phyloP scores from a whole-genome alignment of 2,329 filamentous ascomycete genomes.

The Pseudogymnoascus pannorum region DNA sequence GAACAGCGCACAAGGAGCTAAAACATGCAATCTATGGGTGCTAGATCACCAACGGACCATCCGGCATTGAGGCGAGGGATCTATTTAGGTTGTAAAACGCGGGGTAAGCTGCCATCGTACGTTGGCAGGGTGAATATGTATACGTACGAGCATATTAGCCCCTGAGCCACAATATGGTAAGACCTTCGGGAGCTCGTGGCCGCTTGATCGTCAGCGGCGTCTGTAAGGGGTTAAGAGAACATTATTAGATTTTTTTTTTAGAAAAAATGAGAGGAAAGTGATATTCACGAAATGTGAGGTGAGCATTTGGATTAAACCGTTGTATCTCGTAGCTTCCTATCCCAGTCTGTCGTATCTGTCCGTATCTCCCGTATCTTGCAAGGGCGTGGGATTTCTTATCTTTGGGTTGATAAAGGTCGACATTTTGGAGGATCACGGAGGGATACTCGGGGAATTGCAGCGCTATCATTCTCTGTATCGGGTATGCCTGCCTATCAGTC shows the following conservation, averaged over 20 bases:
- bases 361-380: constrained; percentile 3
- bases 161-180: not conserved
- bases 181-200: not conserved
- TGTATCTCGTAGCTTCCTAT: not conserved
- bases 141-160: not conserved
- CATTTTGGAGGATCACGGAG: not conserved
- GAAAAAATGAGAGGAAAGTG: not conserved
- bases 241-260: not conserved
- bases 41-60: not conserved
- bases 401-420: not conserved
- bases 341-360: not conserved
- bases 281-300: not conserved
- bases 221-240: not conserved
- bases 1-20: not conserved
- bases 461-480: not conserved
- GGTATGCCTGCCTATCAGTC: not conserved
- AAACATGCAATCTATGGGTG: too few relatives aligned
- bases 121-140: not conserved
- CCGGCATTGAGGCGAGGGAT: not conserved
- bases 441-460: not conserved
- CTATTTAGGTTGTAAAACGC: not conserved
- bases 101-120: not conserved
- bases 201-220: not conserved
- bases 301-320: not conserved
- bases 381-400: not conserved